Percentiles rank a stretch among this genome's conserved stretches.
Evolutionary conservation across 1,284 basidiomycete genomes (phyloP).

Genomic region (Microstroma glucosiphilum): DNA sequence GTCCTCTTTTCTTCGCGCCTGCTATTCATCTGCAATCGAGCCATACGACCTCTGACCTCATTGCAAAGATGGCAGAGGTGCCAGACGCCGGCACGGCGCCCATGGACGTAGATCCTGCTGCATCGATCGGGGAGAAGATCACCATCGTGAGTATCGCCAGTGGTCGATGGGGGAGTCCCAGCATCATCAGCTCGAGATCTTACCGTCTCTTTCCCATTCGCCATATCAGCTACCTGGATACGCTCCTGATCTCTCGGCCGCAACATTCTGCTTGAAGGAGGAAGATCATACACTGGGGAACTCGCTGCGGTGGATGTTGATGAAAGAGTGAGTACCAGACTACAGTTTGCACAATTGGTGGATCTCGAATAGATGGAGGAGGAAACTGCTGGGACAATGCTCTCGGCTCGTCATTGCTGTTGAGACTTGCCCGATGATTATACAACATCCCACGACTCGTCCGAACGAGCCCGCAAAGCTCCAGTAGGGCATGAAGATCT

Average conservation of each 20-base stretch:
- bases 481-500: constrained; percentile 10
- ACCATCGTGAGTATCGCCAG: constrained; percentile 4
- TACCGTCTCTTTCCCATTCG: neutral
- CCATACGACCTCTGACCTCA: no score
- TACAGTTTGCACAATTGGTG: constrained; percentile 3
- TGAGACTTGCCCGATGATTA: constrained; percentile 22
- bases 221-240: constrained; percentile 59
- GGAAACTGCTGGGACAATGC: neutral
- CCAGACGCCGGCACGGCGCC: neutral
- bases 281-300: constrained; percentile 96
- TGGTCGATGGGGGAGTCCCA: neutral
- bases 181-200: neutral
- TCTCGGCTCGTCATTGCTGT: neutral
- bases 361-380: neutral
- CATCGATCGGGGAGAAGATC: constrained; percentile 1
- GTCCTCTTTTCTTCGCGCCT: no score
- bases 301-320: constrained; percentile 89
- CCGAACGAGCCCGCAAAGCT: constrained; percentile 5
- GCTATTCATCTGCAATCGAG: no score
- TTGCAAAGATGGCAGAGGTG: constrained; percentile 5
- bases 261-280: constrained; percentile 84
- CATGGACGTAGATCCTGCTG: neutral
- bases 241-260: constrained; percentile 73
- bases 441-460: constrained; percentile 7
- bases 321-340: constrained; percentile 77